A percentile compares a stretch with the other conserved stretches of the same genome.
Evolutionary conservation across 148 eudicot genomes (phyloP).

Genomic region (Persicaria tinctoria): DNA sequence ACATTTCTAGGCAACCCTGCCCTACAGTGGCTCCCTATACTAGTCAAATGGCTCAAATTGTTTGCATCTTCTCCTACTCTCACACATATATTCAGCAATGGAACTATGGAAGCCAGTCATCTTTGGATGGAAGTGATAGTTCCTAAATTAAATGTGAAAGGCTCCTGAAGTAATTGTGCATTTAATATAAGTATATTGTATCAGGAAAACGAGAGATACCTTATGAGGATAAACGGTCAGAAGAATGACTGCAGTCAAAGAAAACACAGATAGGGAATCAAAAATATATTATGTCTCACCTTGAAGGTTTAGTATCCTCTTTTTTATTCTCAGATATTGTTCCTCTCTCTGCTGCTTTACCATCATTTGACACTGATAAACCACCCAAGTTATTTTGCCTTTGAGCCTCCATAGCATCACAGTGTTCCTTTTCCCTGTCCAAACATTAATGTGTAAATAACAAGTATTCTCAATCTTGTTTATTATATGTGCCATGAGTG

Average conservation of each 20-base stretch:
- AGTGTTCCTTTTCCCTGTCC: background rate
- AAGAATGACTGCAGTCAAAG: background rate
- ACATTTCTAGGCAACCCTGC: background rate
- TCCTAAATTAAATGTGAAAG: background rate
- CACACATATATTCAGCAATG: background rate
- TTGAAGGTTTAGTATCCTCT: slow-evolving; percentile 26
- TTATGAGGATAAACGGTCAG: background rate
- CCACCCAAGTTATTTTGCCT: slow-evolving; percentile 21
- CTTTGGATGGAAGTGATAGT: background rate
- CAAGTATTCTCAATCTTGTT: background rate
- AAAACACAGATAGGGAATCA: background rate
- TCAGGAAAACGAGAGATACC: slow-evolving; percentile 2
- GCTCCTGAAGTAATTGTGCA: slow-evolving; percentile 5
- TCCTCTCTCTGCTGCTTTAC: slow-evolving; percentile 21
- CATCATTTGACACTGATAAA: slow-evolving; percentile 19
- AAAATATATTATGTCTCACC: slow-evolving; percentile 28
- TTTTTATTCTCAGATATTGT: slow-evolving; percentile 24
- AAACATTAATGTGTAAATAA: background rate
- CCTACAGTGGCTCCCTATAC: background rate
- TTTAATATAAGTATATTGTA: background rate
- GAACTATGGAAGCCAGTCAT: background rate
- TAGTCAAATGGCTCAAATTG: background rate
- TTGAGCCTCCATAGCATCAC: slow-evolving; percentile 18
- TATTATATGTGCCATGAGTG: background rate
- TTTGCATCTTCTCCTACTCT: slow-evolving; percentile 5